Evolutionary conservation across 345 rosid genomes (phyloP), one percentile per base, ranked within the genome.

Genomic region (Noccaea bulbosa): DNA sequence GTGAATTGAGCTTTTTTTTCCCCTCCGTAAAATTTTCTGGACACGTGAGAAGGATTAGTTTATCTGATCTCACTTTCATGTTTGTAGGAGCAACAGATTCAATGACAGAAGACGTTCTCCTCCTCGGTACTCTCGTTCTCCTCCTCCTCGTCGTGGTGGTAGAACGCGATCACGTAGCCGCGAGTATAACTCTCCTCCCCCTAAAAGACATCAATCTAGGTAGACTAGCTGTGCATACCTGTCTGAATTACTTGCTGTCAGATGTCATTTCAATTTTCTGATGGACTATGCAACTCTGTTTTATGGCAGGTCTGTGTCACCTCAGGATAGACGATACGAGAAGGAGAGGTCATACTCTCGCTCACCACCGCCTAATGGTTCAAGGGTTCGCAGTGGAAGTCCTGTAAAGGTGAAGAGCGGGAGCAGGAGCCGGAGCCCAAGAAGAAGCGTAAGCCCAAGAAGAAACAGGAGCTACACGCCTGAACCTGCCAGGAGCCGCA

Each of bases 381-480:
- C 92, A 33, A 82, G 93, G 80, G 84, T 89, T 81, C 87, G 73
- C 53, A 89, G 94, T 72, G 85, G 51, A 74, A 81, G 83, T 78
- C 88, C 85, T 14, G 85, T 37, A 15, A 75, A 84, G 22, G 85
- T 69, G 40, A 71, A 49, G 43, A 76, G 74, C 44, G 63, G 22
- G 59, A 79, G 93, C 74, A 56, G 74, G 57, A 85, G 86, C 77
- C 60, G 35, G 1, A 75, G 82, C 77, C 77, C 52, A 7, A 81
- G 84, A 39, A 73, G 79, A 68, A 82, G 79, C 54, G 51, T 75
- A 64, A 86, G 89, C 69, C 86, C 65, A 4, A 81, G 88, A 32
- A 72, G 85, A 34, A 83, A 75, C 62, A 62, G 45, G 34, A 77
- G 74, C 46, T 72, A 52, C 67, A 79, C 91, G 33, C 69, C 72